Evolutionary conservation across 495 filamentous ascomycete genomes (phyloP).

Genomic region (Neurospora sublineolata): DNA sequence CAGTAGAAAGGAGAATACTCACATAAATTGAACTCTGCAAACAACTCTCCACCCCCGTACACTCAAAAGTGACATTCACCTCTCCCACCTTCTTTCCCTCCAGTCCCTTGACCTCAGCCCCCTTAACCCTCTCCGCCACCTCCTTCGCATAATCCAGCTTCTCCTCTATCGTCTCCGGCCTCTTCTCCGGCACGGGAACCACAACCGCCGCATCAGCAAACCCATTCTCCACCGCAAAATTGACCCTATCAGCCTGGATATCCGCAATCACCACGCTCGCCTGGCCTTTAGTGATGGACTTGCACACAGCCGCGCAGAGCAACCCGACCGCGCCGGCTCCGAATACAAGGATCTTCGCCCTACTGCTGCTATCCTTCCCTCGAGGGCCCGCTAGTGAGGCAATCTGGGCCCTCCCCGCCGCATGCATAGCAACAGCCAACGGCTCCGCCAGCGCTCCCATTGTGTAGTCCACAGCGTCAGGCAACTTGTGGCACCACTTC

Average conservation of each 20-base stretch:
- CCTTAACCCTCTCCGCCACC: slow-evolving; percentile 41
- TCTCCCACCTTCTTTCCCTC: slow-evolving; percentile 33
- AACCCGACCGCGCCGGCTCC: slow-evolving; percentile 75
- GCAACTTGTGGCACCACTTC: slow-evolving; percentile 57
- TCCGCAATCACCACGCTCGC: slow-evolving; percentile 59
- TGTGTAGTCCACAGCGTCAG: slow-evolving; percentile 47
- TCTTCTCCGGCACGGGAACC: slow-evolving; percentile 39
- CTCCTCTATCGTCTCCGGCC: slow-evolving; percentile 44
- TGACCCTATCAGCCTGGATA: slow-evolving; percentile 59
- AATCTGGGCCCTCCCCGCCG: slow-evolving; percentile 35
- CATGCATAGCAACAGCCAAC: slow-evolving; percentile 70
- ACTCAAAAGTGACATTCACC: slow-evolving; percentile 78
- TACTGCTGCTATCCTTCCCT: neutral
- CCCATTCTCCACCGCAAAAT: slow-evolving; percentile 57
- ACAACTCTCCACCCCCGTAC: slow-evolving; percentile 80
- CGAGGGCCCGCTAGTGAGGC: neutral
- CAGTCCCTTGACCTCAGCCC: slow-evolving; percentile 17
- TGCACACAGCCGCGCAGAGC: slow-evolving; percentile 56
- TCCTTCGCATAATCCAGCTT: slow-evolving; percentile 51
- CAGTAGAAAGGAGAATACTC: slow-evolving; percentile 7
- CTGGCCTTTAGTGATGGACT: slow-evolving; percentile 17
- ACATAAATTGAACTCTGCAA: slow-evolving; percentile 82
- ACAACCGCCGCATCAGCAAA: slow-evolving; percentile 54
- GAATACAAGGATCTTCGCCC: slow-evolving; percentile 52
- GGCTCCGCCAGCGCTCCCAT: slow-evolving; percentile 71